Evolutionary conservation across 192 early-diverging fungal genomes (phyloP).

Genomic region (Backusella morwellensis): DNA sequence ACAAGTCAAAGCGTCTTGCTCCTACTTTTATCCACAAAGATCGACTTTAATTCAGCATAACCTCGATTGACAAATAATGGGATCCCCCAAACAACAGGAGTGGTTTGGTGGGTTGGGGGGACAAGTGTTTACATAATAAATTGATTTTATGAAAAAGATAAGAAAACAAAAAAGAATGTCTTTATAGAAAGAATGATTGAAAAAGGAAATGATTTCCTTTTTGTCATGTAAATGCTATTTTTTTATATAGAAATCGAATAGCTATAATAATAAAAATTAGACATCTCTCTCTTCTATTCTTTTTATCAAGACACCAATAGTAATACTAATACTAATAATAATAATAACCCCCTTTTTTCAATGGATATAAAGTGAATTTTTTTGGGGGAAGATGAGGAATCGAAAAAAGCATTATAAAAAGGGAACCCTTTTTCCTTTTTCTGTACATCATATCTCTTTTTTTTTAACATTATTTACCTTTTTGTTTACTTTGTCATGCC

Average conservation of each 20-base stretch:
- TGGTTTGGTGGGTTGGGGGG: neutral
- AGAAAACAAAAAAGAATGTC: neutral
- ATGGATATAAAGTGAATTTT: neutral
- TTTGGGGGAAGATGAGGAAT: neutral
- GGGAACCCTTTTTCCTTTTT: neutral
- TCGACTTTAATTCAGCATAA: neutral
- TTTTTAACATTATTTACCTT: neutral
- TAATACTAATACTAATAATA: neutral
- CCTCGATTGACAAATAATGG: neutral
- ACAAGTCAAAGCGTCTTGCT: slow-evolving; percentile 8
- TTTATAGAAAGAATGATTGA: neutral
- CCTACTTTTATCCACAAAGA: neutral
- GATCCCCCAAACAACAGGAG: neutral
- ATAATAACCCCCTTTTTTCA: neutral
- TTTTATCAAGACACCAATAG: neutral
- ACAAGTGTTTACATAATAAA: neutral
- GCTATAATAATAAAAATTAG: neutral
- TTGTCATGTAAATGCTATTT: neutral
- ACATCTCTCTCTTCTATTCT: neutral
- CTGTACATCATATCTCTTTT: neutral
- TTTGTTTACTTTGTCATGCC: neutral
- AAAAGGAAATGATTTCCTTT: neutral
- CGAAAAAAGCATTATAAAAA: neutral
- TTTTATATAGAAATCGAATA: too few relatives aligned
- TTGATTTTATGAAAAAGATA: neutral